Percentiles rank a stretch among this genome's conserved stretches.
Conservation (phyloP, 495 filamentous ascomycete species). For the Penicillium paradoxum region DNA sequence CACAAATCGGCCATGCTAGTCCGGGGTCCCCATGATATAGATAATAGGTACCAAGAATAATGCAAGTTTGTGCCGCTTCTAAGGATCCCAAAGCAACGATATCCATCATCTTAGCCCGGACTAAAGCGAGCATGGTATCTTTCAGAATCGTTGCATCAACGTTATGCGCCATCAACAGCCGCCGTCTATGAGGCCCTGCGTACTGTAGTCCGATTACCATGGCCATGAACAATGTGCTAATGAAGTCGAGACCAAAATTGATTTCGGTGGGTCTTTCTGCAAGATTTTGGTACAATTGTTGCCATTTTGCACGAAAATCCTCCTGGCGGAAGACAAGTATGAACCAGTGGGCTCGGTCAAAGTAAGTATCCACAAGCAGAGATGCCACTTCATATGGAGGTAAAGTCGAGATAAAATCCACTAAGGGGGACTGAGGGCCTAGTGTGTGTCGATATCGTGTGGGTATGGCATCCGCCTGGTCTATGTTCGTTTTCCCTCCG, state of each 20-base stretch:
- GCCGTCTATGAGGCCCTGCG: slow-evolving; percentile 7
- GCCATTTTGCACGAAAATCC: slow-evolving; percentile 30
- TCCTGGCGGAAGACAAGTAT: slow-evolving; percentile 35
- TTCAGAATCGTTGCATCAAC: slow-evolving; percentile 17
- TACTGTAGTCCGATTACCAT: slow-evolving; percentile 31
- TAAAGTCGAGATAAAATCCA: slow-evolving; percentile 14
- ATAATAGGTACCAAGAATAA: slow-evolving; percentile 35
- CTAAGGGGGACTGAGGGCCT: not conserved
- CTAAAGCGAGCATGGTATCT: slow-evolving; percentile 16
- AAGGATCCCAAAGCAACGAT: slow-evolving; percentile 24
- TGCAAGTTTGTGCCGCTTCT: slow-evolving; percentile 31
- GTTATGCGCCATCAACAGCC: slow-evolving; percentile 3
- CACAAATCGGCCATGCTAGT: slow-evolving; percentile 37
- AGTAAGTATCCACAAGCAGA: slow-evolving; percentile 35
- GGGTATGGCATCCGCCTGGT: not conserved
- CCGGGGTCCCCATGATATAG: slow-evolving; percentile 31
- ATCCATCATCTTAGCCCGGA: slow-evolving; percentile 17
- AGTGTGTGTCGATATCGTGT: not conserved
- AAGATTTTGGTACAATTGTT: slow-evolving; percentile 13
- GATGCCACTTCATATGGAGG: slow-evolving; percentile 19
- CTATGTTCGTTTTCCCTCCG: slow-evolving; percentile 8
- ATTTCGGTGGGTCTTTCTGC: not conserved
- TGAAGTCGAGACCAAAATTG: slow-evolving; percentile 13
- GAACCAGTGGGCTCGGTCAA: slow-evolving; percentile 38
- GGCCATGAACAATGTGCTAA: slow-evolving; percentile 27